Percentiles rank a stretch among this genome's conserved stretches.
Evolutionary conservation across 441 rosid genomes (phyloP).

Genomic region (Erysimum cheiri): DNA sequence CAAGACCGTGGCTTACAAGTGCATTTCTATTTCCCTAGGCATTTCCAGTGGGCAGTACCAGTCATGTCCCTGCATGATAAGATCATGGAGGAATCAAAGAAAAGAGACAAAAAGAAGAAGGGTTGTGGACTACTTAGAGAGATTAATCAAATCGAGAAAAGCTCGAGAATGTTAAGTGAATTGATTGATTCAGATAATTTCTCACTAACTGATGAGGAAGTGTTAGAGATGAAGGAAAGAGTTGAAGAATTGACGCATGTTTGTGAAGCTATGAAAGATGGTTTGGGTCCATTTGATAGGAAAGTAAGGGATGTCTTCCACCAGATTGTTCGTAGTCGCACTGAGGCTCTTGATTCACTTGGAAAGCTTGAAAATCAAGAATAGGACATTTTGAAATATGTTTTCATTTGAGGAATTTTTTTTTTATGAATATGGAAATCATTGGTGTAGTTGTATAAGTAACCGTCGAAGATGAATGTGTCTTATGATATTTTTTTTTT

Average conservation of each 20-base stretch:
- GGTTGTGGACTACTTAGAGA: conserved; percentile 81
- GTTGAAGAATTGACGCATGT: conserved; percentile 62
- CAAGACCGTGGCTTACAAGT: conserved; percentile 90
- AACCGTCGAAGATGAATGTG: no score
- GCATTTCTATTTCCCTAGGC: conserved; percentile 71
- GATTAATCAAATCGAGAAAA: conserved; percentile 72
- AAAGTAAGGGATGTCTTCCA: conserved; percentile 82
- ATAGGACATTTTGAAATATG: neutral
- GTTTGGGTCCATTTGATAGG: conserved; percentile 74
- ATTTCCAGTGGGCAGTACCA: conserved; percentile 69
- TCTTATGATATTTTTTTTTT: no score
- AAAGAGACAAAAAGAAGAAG: conserved; percentile 67
- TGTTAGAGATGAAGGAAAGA: conserved; percentile 56
- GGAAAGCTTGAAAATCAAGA: conserved; percentile 44
- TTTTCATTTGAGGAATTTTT: neutral
- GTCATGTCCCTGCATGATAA: conserved; percentile 63
- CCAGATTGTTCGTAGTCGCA: conserved; percentile 80
- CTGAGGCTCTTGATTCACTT: conserved; percentile 71
- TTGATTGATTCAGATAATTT: conserved; percentile 67
- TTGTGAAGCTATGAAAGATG: conserved; percentile 56
- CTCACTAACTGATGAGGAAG: conserved; percentile 65
- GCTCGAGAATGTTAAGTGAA: conserved; percentile 63
- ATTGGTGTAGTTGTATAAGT: no score
- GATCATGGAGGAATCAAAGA: conserved; percentile 79
- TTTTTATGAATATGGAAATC: neutral